Evolutionary conservation across 2,329 filamentous ascomycete genomes (phyloP), one percentile per base, ranked within the genome.

Genomic region (Chaetomium sp.): DNA sequence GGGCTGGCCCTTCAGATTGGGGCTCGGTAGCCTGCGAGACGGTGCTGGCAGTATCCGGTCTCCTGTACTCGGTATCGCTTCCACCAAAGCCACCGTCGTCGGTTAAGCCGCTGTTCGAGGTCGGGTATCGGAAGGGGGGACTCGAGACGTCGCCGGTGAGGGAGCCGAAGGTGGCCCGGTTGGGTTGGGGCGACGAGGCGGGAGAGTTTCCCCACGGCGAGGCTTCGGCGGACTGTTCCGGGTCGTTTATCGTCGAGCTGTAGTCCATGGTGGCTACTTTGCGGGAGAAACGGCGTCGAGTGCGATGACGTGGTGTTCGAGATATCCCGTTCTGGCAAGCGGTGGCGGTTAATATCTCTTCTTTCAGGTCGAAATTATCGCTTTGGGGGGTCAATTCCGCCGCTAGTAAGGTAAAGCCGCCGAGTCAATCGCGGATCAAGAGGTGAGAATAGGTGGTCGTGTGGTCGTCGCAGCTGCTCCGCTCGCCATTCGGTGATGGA

Each of bases 161-260:
- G 63, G 76, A 70, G 67, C 75, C 76, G 70, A 84, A 84, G 66
- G 72, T 75, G 27, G 79, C 74, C 51, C 79, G 77, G 68, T 79
- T 79, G 69, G 79, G 79, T 64, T 78, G 77, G 33, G 84, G 83
- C 23, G 84, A 84, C 19, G 80, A 77, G 27, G 77, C 77, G 5
- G 84, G 84, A 35, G 83, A 83, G 64, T 79, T 81, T 16, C 82
- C 84, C 84, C 85, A 87, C 2, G 85, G 84, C 35, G 84, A 86
- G 66, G 78, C 79, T 64, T 79, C 83, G 54, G 76, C 78, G 21
- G 82, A 78, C 68, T 86, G 80, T 54, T 87, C 85, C 59, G 78
- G 77, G 70, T 87, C 84, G 72, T 81, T 72, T 70, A 86, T 83
- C 16, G 83, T 81, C 67, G 83, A 75, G 74, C 81, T 83, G 75